Evolutionary conservation across 805 yeast genomes (phyloP), one percentile per base, ranked within the genome.

Genomic region (Monosporozyma servazzii): DNA sequence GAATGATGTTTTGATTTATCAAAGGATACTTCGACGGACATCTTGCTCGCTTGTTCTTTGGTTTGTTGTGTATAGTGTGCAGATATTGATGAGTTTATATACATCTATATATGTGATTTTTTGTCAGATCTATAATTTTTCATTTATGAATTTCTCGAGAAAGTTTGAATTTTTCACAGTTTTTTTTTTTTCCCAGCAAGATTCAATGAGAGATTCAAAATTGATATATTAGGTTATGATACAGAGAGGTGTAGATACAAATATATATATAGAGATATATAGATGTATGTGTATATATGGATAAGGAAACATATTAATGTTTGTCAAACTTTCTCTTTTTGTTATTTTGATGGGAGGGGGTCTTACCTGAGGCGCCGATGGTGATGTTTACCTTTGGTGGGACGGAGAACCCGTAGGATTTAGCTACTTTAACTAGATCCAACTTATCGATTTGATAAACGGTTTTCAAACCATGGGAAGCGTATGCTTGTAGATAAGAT

Each of bases 361-460:
- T 74, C 68, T 83, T 81, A 11, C 90, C 91, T 67, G 96, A 86
- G 47, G 96, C 88, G 23, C 98, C 98, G 60, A 93, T 89, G 41
- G 96, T 84, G 56, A 93, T 89, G 65, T 93, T 93, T 50, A 93
- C 99, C 73, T 89, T 89, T 57, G 99, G 99, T 47, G 99, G 98
- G 25, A 88, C 84, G 39, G 83, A 82, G 72, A 93, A 93, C 9
- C 99, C 99, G 69, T 87, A 93, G 13, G 96, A 85, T 68, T 84
- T 87, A 51, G 97, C 99, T 30, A 93, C 97, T 73, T 91, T 93
- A 36, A 83, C 91, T 56, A 93, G 74, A 68, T 93, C 99, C 54
- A 93, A 76, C 71, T 90, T 88, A 71, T 93, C 98, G 61, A 93
- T 88, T 72, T 90, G 95, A 67, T 93, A 93, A 15, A 93, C 99